Evolutionary conservation across 805 yeast species (phyloP).

Genomic region (Myxozyma udenii): DNA sequence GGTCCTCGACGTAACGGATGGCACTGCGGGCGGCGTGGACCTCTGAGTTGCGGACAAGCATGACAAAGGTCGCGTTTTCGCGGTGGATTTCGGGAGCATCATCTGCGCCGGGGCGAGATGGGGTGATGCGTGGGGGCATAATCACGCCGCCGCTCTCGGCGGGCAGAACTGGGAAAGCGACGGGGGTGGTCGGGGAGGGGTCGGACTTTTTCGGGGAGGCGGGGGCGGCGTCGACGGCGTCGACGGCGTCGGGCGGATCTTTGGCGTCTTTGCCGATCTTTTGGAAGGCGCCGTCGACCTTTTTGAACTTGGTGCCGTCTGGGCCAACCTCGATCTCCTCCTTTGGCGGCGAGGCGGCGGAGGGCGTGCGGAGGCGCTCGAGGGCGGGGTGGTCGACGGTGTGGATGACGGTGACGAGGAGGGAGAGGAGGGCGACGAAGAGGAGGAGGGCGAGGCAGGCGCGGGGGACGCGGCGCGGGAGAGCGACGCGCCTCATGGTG

Average conservation of each 20-base stretch:
- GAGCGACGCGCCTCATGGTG: conserved; percentile 4
- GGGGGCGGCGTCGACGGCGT: neutral
- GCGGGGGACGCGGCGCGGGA: neutral
- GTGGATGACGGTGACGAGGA: conserved; percentile 2
- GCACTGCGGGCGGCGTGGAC: conserved; percentile 55
- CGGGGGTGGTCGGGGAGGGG: too few relatives aligned
- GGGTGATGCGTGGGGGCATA: neutral
- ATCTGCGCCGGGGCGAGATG: neutral
- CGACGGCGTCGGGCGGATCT: neutral
- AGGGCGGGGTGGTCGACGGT: conserved; percentile 7
- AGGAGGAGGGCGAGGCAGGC: neutral
- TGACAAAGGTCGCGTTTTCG: conserved; percentile 60
- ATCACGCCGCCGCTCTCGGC: neutral
- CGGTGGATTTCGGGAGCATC: conserved; percentile 5
- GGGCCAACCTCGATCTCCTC: neutral
- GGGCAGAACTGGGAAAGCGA: too few relatives aligned
- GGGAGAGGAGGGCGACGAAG: neutral
- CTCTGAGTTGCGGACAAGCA: conserved; percentile 68
- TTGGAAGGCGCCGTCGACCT: neutral
- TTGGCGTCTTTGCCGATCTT: neutral
- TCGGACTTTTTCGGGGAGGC: neutral
- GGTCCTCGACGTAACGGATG: conserved; percentile 57
- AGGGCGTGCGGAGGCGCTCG: neutral
- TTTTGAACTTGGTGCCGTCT: neutral
- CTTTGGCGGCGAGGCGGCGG: neutral